Conservation (phyloP, 2,329 filamentous ascomycete species). For the Claviceps maximensis region DNA sequence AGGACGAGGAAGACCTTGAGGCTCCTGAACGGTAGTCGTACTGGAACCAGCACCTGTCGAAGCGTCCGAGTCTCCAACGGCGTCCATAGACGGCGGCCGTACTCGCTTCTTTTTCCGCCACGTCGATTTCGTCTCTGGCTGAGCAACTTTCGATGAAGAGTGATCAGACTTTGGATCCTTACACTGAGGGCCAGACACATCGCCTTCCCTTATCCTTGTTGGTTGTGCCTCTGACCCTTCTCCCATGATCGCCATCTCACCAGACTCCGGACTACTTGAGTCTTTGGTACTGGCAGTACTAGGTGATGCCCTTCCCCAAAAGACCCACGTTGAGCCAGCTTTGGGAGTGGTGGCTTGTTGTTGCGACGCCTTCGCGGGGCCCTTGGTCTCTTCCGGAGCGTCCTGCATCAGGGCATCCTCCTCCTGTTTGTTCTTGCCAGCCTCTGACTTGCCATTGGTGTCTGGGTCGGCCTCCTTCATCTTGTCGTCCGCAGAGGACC, state of each 20-base stretch:
- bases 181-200: constrained; percentile 23
- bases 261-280: constrained; percentile 24
- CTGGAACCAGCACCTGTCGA: constrained; percentile 11
- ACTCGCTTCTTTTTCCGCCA: constrained; percentile 32
- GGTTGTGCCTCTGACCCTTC: constrained; percentile 44
- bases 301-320: constrained; percentile 55
- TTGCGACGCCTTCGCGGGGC: constrained; percentile 11
- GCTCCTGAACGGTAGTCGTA: neutral
- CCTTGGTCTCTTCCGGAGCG: constrained; percentile 20
- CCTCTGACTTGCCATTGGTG: neutral
- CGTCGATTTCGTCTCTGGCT: constrained; percentile 15
- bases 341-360: constrained; percentile 27
- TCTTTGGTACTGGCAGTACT: constrained; percentile 20
- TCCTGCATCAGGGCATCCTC: constrained; percentile 32
- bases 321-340: constrained; percentile 61
- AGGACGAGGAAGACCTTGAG: constrained; percentile 3
- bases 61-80: constrained; percentile 21
- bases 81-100: constrained; percentile 34
- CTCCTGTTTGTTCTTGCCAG: constrained; percentile 11
- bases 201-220: constrained; percentile 29
- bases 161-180: constrained; percentile 19
- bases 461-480: constrained; percentile 1
- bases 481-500: constrained; percentile 15
- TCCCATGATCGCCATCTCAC: constrained; percentile 43
- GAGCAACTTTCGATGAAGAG: constrained; percentile 18